These are phyloP conservation scores for Arbutus unedo DNA, from an alignment of 148 eudicot genomes.

Conservation along the genomic window DNA sequence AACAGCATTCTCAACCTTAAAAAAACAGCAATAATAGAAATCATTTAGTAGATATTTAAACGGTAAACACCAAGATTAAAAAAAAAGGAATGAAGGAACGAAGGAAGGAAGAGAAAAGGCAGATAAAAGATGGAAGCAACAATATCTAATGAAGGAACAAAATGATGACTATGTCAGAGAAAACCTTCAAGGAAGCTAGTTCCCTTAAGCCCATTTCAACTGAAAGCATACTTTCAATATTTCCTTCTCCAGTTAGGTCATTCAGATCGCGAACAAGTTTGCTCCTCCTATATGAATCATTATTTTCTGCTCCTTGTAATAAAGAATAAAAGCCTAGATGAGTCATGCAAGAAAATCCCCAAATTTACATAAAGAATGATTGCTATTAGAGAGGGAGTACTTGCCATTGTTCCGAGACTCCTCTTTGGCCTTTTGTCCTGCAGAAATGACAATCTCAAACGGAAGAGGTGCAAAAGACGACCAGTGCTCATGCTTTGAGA, in stretches of 20 bases:
- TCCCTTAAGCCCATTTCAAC: slow-evolving; percentile 97
- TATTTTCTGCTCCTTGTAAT: slow-evolving; percentile 42
- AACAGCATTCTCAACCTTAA: slow-evolving; percentile 95
- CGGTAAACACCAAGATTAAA: slow-evolving; percentile 11
- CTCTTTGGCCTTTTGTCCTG: slow-evolving; percentile 96
- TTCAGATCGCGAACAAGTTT: slow-evolving; percentile 61
- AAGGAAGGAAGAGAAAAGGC: neutral
- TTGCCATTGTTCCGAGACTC: slow-evolving; percentile 57
- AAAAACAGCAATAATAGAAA: slow-evolving; percentile 9
- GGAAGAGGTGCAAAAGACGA: slow-evolving; percentile 97
- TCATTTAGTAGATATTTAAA: neutral
- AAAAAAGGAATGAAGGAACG: neutral
- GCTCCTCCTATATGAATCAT: slow-evolving; percentile 50
- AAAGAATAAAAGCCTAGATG: slow-evolving; percentile 14
- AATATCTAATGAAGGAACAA: neutral
- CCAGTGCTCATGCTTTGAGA: slow-evolving; percentile 84
- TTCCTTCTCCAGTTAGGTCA: slow-evolving; percentile 86
- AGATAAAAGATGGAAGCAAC: neutral
- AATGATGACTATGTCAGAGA: neutral
- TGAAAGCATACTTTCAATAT: slow-evolving; percentile 95
- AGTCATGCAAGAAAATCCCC: slow-evolving; percentile 10
- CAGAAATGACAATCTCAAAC: slow-evolving; percentile 91
- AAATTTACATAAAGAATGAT: neutral
- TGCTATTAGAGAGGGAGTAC: slow-evolving; percentile 27
- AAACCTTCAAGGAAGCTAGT: slow-evolving; percentile 91